A percentile compares a stretch with the other conserved stretches of the same genome.
These are phyloP conservation scores for Hevea brasiliensis DNA, from an alignment of 345 rosid species.

Conservation along the genomic window DNA sequence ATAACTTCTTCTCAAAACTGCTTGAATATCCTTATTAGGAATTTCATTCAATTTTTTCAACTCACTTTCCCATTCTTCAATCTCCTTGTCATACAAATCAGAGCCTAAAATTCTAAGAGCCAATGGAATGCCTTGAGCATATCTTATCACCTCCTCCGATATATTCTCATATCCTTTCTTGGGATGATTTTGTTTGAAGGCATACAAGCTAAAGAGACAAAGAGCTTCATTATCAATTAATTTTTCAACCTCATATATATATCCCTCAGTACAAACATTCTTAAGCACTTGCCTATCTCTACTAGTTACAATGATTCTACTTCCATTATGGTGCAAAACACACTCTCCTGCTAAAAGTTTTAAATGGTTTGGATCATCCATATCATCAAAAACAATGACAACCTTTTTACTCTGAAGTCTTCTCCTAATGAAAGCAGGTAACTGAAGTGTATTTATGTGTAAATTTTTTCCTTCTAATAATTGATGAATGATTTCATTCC, in stretches of 20 bases:
- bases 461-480: no score
- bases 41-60: not conserved
- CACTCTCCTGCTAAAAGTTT: not conserved
- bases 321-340: not conserved
- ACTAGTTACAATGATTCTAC: conserved; percentile 11
- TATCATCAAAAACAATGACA: not conserved
- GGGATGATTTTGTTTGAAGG: no score
- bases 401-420: not conserved
- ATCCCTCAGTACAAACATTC: not conserved
- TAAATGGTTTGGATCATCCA: not conserved
- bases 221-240: no score
- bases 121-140: no score
- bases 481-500: not conserved
- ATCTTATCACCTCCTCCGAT: no score
- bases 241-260: no score
- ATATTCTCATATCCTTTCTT: no score
- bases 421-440: not conserved
- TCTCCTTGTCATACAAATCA: not conserved
- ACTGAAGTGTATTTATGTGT: no score
- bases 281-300: not conserved
- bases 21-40: not conserved
- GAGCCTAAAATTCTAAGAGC: no score
- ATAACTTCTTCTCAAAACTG: no score
- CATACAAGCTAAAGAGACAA: no score
- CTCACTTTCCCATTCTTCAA: not conserved